Evolutionary conservation across 2,329 filamentous ascomycete species (phyloP).

Genomic region (Diaporthe eres): DNA sequence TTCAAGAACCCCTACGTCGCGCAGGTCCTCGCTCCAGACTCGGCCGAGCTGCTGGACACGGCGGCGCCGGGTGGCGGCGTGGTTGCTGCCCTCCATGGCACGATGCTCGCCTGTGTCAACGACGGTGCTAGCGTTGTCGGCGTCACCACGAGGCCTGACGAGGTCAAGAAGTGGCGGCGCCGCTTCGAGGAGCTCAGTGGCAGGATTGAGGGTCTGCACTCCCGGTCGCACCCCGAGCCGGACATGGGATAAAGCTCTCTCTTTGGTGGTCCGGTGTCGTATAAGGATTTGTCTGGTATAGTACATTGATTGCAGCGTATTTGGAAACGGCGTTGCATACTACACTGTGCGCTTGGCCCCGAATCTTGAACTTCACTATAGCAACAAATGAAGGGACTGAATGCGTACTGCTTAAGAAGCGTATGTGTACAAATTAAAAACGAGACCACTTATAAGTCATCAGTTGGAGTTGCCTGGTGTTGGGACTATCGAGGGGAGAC

Average conservation of each 20-base stretch:
- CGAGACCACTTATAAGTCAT: no score
- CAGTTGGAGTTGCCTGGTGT: no score
- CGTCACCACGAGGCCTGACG: slow-evolving; percentile 15
- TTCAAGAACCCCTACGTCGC: slow-evolving; percentile 6
- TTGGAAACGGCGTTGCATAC: no score
- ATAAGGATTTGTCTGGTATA: not conserved
- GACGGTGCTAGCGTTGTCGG: slow-evolving; percentile 9
- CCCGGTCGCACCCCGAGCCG: slow-evolving; percentile 13
- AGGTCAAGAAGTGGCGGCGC: slow-evolving; percentile 26
- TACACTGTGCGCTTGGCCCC: no score
- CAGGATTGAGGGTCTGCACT: slow-evolving; percentile 4
- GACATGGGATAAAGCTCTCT: not conserved
- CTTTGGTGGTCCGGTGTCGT: not conserved
- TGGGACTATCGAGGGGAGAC: not conserved
- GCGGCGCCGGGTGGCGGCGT: not conserved
- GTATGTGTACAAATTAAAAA: not conserved
- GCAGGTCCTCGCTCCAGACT: slow-evolving; percentile 16
- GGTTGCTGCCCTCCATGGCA: slow-evolving; percentile 7
- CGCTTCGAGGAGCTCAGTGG: slow-evolving; percentile 18
- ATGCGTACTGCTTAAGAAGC: no score
- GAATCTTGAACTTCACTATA: no score
- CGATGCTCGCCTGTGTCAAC: slow-evolving; percentile 12
- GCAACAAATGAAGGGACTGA: no score
- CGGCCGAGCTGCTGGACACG: slow-evolving; percentile 13
- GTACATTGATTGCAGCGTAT: slow-evolving; percentile 8